A percentile compares a stretch with the other conserved stretches of the same genome.
Evolutionary conservation across 331 rosid species (phyloP).

Genomic region (Malus hybrid): DNA sequence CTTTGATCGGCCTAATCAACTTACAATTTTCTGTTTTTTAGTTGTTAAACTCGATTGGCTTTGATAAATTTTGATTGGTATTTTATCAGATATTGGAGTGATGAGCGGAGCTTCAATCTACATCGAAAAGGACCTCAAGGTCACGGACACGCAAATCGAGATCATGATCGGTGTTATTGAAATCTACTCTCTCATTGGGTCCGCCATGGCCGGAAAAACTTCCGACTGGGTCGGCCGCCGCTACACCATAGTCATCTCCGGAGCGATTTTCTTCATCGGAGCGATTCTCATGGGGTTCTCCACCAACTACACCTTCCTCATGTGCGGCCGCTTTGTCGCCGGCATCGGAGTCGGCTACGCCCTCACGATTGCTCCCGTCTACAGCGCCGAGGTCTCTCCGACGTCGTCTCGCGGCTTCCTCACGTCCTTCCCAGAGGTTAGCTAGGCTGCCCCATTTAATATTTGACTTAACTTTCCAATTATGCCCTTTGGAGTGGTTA

Average conservation of each 20-base stretch:
- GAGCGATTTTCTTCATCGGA: not conserved
- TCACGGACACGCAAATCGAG: not conserved
- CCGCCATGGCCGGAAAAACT: not conserved
- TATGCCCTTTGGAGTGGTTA: no score
- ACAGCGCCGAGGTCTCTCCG: slow-evolving; percentile 11
- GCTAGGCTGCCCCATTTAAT: not conserved
- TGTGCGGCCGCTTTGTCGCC: not conserved
- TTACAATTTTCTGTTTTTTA: not conserved
- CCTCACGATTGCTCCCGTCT: not conserved
- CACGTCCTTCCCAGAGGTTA: not conserved
- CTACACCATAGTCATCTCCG: slow-evolving; percentile 3
- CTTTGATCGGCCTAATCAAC: not conserved
- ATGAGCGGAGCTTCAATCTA: slow-evolving; percentile 15
- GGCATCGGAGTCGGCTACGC: slow-evolving; percentile 4
- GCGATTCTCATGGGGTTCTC: not conserved
- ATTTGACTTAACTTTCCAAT: no score
- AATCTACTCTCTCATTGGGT: slow-evolving; percentile 8
- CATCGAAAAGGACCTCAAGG: slow-evolving; percentile 1
- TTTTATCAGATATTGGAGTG: slow-evolving; percentile 4
- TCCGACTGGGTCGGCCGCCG: slow-evolving; percentile 11
- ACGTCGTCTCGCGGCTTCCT: not conserved
- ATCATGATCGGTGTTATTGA: not conserved
- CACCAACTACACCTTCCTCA: not conserved
- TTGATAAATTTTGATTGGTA: no score
- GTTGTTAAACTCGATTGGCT: not conserved